Percentiles rank a stretch among this genome's conserved stretches.
Conservation (phyloP, 768 basidiomycete species). For the Atractiella rhizophila region DNA sequence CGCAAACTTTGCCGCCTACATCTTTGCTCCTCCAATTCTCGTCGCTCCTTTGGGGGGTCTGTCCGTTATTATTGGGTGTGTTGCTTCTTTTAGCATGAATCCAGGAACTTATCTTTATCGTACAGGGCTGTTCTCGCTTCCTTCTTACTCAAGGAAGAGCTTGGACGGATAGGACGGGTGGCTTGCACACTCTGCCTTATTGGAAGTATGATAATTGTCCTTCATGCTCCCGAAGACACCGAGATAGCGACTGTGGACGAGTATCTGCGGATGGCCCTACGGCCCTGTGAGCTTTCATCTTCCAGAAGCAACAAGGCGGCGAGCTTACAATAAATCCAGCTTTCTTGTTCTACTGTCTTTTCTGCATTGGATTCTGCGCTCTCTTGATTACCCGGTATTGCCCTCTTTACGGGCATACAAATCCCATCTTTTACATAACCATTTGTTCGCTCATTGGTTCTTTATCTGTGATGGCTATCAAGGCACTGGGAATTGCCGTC, state of each 20-base stretch:
- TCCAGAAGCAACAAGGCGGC: background rate
- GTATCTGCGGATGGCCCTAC: slow-evolving; percentile 71
- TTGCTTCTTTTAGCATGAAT: background rate
- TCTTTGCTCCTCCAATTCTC: slow-evolving; percentile 88
- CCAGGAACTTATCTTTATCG: background rate
- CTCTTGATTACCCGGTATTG: slow-evolving; percentile 68
- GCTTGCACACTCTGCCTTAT: slow-evolving; percentile 62
- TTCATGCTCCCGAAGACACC: slow-evolving; percentile 92
- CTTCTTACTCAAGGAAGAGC: slow-evolving; percentile 69
- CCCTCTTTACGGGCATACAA: slow-evolving; percentile 62
- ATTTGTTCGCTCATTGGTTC: slow-evolving; percentile 92
- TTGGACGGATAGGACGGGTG: slow-evolving; percentile 71
- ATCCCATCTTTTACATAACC: slow-evolving; percentile 75
- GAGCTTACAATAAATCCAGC: slow-evolving; percentile 27
- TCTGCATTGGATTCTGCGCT: slow-evolving; percentile 50
- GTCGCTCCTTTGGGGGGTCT: slow-evolving; percentile 96
- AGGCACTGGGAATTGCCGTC: slow-evolving; percentile 88
- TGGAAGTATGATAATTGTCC: slow-evolving; percentile 76
- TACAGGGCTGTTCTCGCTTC: slow-evolving; percentile 80
- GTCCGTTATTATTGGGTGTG: slow-evolving; percentile 79
- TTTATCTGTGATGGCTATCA: slow-evolving; percentile 95
- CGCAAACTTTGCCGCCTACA: slow-evolving; percentile 70
- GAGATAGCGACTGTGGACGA: slow-evolving; percentile 78
- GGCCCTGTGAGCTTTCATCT: slow-evolving; percentile 38
- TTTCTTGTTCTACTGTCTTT: slow-evolving; percentile 71